phyloP scores from a whole-genome alignment of 1,284 basidiomycete species.

The Leccinum subrobustum region DNA sequence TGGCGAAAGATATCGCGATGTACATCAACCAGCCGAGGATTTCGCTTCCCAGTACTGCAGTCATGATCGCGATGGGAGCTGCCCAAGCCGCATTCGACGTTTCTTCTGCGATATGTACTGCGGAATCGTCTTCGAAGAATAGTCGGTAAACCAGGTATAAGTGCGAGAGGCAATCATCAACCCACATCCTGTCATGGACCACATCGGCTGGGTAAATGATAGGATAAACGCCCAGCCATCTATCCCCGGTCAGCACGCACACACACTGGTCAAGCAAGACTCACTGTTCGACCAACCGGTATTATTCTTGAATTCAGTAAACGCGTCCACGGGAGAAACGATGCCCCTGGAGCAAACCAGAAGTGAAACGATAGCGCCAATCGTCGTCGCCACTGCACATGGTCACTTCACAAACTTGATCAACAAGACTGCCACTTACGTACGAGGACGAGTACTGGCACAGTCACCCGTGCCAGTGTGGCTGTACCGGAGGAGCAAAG shows the following conservation, averaged over 20 bases:
- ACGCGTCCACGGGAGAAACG: conserved; percentile 60
- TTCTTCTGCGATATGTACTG: conserved; percentile 73
- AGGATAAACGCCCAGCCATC: conserved; percentile 37
- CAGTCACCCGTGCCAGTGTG: conserved; percentile 58
- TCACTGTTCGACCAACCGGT: conserved; percentile 60
- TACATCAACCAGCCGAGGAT: conserved; percentile 58
- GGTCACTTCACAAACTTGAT: neutral
- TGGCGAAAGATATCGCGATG: conserved; percentile 64
- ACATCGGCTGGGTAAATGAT: conserved; percentile 23
- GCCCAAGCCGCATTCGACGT: conserved; percentile 59
- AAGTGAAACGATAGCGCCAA: conserved; percentile 54
- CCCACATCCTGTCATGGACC: conserved; percentile 24
- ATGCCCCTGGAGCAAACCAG: conserved; percentile 50
- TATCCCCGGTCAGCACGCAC: conserved; percentile 21
- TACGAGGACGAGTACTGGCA: conserved; percentile 60
- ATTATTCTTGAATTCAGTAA: conserved; percentile 65
- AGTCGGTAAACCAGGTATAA: neutral
- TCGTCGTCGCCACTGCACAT: conserved; percentile 48
- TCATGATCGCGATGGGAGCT: conserved; percentile 73
- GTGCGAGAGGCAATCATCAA: neutral
- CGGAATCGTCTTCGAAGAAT: conserved; percentile 48
- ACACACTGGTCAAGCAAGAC: conserved; percentile 2
- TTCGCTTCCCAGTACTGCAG: conserved; percentile 54
- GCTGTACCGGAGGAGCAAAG: conserved; percentile 68
- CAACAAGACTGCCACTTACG: conserved; percentile 35